Base-by-base conservation (phyloP, 345 rosid genomes). In the Balakata baccata region DNA sequence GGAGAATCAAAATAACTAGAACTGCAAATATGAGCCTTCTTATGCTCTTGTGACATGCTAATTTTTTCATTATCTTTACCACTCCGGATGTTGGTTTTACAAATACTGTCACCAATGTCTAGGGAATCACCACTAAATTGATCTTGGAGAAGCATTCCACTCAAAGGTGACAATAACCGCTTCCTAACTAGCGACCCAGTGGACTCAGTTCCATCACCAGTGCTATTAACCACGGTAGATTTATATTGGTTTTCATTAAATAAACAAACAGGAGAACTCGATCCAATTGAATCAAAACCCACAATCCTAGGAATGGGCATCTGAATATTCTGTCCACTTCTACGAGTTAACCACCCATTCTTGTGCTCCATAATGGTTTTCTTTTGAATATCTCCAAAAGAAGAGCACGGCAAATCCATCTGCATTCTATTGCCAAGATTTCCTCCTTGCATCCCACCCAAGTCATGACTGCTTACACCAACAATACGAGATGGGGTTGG, bases 351-450 rank as follows among this genome's bases (percentile, higher is more conserved):
- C 60, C 65, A 37, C 16, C 66, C 66, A 56, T 56, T 20, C 65
- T 71, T 70, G 56, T 70, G 65, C 17, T 76, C 79, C 6, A 65
- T 3, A 37, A 25, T 13, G 54, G 49, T 53, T 70, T 71, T 70
- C 71, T 47, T 71, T 6, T 76, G 71, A 66, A 43, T 17, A 65
- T 71, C 75, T 63, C 34, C 74, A 76, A 56, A 14, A 56, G 79
- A 70, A 45, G 60, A 34, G 66, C 79, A 64, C 20, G 60, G 66
- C 18, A 64, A 59, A 45, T 76, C 77, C 75, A 74, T 66, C 61
- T 74, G 84, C 68, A 29, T 73, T 76, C 70, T 74, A 72, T 53
- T 74, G 54, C 83, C 75, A 81, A 46, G 72, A 50, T 66, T 64
- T 52, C 80, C 69, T 39, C 73, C 79, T 60, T 77, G 77, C 51